Percentiles rank a stretch among this genome's conserved stretches.
Evolutionary conservation across 1,284 basidiomycete species (phyloP).

Genomic region (Termitomyces sp.): DNA sequence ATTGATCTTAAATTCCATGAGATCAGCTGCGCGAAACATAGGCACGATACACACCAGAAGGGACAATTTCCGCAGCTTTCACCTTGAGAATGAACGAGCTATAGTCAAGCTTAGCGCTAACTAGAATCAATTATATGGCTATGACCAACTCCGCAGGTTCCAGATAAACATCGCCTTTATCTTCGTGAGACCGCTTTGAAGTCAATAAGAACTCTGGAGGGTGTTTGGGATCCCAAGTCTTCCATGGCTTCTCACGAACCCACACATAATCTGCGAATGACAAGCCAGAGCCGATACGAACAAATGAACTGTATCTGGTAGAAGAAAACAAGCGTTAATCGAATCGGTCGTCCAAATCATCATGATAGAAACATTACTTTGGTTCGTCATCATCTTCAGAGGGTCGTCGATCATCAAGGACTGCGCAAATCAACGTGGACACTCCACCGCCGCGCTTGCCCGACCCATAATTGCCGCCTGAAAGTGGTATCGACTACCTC

Average conservation of each 20-base stretch:
- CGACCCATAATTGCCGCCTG: constrained; percentile 71
- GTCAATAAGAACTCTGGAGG: constrained; percentile 61
- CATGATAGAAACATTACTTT: constrained; percentile 36
- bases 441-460: constrained; percentile 75
- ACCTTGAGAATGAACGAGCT: constrained; percentile 87
- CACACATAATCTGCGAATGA: constrained; percentile 81
- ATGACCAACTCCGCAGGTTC: constrained; percentile 68
- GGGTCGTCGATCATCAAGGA: constrained; percentile 59
- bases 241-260: constrained; percentile 74
- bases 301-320: constrained; percentile 70
- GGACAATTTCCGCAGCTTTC: constrained; percentile 85
- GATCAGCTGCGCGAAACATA: background rate
- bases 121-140: background rate
- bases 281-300: constrained; percentile 83
- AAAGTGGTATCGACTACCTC: background rate
- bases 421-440: constrained; percentile 73
- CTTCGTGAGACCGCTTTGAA: constrained; percentile 56
- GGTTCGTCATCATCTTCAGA: constrained; percentile 55
- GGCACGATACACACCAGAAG: constrained; percentile 42
- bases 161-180: constrained; percentile 78
- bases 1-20: constrained; percentile 49
- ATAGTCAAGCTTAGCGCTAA: background rate
- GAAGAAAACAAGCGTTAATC: background rate
- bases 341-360: background rate
- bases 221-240: constrained; percentile 59